Conservation (phyloP, 345 rosid species). For the Clarkia xantiana region DNA sequence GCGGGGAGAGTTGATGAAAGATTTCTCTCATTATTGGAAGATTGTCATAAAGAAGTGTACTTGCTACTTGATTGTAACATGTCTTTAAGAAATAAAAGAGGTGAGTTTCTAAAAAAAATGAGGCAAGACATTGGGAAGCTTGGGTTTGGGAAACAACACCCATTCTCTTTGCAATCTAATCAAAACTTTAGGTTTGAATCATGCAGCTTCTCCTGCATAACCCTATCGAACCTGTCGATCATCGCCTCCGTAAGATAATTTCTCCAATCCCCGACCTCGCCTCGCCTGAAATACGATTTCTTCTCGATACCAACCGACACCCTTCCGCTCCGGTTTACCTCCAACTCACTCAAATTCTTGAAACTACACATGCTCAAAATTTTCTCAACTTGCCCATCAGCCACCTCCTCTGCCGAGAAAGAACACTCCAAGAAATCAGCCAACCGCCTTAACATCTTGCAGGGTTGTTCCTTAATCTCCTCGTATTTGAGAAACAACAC, state of each 20-base stretch:
- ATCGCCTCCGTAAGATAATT: background rate
- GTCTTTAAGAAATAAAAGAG: too few relatives aligned
- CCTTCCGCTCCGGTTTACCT: slow-evolving; percentile 20
- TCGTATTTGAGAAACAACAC: slow-evolving; percentile 24
- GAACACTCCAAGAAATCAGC: slow-evolving; percentile 27
- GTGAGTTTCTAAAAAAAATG: too few relatives aligned
- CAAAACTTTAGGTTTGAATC: too few relatives aligned
- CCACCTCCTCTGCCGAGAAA: slow-evolving; percentile 12
- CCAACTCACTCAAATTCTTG: slow-evolving; percentile 15
- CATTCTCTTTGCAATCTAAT: too few relatives aligned
- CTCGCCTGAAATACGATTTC: slow-evolving; percentile 14
- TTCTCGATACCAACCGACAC: slow-evolving; percentile 10
- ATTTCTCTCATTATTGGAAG: too few relatives aligned
- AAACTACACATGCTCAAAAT: slow-evolving; percentile 21
- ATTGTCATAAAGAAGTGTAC: too few relatives aligned
- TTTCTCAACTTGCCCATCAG: slow-evolving; percentile 8
- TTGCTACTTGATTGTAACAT: too few relatives aligned
- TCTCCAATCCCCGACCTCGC: slow-evolving; percentile 11
- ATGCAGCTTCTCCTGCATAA: too few relatives aligned
- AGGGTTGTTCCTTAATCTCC: slow-evolving; percentile 17
- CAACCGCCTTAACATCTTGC: slow-evolving; percentile 12
- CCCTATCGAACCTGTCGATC: too few relatives aligned
- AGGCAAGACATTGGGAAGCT: too few relatives aligned
- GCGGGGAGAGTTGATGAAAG: too few relatives aligned
- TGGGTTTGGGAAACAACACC: too few relatives aligned